Percentiles rank a stretch among this genome's conserved stretches.
Conservation (phyloP, 805 yeast genomes). For the Candida silvicultrix region DNA sequence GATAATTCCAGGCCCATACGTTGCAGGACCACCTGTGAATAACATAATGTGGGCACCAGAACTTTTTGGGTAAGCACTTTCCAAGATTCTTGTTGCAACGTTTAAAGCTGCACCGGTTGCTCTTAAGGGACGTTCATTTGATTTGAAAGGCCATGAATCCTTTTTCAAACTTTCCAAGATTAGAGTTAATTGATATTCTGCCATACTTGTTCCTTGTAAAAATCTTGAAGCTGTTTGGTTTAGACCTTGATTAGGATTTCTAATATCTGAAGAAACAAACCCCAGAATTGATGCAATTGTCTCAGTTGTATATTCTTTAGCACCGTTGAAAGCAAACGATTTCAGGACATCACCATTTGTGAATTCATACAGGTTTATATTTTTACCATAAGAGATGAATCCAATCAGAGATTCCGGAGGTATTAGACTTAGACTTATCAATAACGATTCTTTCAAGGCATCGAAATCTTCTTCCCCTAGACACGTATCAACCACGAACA, state of each 20-base stretch:
- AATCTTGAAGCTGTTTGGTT: constrained; percentile 9
- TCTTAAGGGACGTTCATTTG: constrained; percentile 42
- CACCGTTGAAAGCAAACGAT: constrained; percentile 48
- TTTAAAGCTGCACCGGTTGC: constrained; percentile 57
- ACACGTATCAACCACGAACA: constrained; percentile 54
- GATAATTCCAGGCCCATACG: constrained; percentile 58
- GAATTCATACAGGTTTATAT: constrained; percentile 53
- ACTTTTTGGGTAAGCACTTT: constrained; percentile 32
- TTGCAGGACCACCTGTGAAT: constrained; percentile 61
- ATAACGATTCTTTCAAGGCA: constrained; percentile 44
- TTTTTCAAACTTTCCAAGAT: constrained; percentile 42
- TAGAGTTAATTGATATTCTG: constrained; percentile 42
- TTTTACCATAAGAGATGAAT: constrained; percentile 51
- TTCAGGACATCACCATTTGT: constrained; percentile 27
- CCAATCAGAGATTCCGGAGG: constrained; percentile 55
- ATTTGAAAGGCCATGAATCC: constrained; percentile 43
- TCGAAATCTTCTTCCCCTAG: constrained; percentile 43
- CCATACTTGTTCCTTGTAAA: constrained; percentile 14
- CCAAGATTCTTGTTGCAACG: constrained; percentile 34
- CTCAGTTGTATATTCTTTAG: constrained; percentile 40
- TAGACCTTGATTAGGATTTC: constrained; percentile 5
- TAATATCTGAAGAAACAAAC: constrained; percentile 29
- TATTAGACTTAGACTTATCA: constrained; percentile 37
- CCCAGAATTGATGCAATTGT: constrained; percentile 43
- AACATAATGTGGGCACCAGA: constrained; percentile 48